Evolutionary conservation across 495 filamentous ascomycete species (phyloP), one percentile per base, ranked within the genome.

Genomic region (Massariosphaeria phaeospora): DNA sequence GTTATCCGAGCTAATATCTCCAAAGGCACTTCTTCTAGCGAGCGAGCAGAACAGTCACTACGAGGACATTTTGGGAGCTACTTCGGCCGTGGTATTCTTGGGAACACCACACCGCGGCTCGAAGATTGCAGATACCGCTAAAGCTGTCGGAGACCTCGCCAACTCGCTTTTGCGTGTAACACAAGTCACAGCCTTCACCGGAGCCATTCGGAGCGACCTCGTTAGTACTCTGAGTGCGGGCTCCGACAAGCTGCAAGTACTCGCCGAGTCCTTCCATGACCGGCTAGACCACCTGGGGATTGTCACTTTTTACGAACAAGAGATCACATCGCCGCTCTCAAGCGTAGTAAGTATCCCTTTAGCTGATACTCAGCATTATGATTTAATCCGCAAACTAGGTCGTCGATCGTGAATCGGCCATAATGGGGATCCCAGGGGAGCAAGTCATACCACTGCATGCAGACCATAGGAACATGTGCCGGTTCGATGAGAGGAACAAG

Each of bases 91-190:
- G 11, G 27, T 61, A 21, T 64, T 64, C 48, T 40, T 64, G 3
- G 58, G 61, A 20, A 64, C 61, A 3, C 61, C 61, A 10, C 61
- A 64, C 44, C 41, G 36, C 11, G 58, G 61, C n/a, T 55, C 47
- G 7, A 40, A 27, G 18, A 34, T 17, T 18, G 52, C 61, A 4
- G 43, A 52, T 31, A 24, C 15, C 13, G 56, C 11, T 2, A 55
- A 61, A 38, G 12, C 45, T n/a, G 24, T 61, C 2, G 61, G 49
- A 27, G 34, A 48, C 11, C n/a, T 64, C 23, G 36, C 45, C 9
- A 64, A 61, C 44, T 34, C 34, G 7, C 24, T 15, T 35, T 50
- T 53, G 21, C 33, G 34, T 18, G 18, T 18, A 21, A 34, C 58
- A n/a, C 18, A 38, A 13, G 23, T 20, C 26, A 23, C 46, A 31